Base-by-base conservation (phyloP, 768 basidiomycete genomes). In the Tephrocybe sp. region DNA sequence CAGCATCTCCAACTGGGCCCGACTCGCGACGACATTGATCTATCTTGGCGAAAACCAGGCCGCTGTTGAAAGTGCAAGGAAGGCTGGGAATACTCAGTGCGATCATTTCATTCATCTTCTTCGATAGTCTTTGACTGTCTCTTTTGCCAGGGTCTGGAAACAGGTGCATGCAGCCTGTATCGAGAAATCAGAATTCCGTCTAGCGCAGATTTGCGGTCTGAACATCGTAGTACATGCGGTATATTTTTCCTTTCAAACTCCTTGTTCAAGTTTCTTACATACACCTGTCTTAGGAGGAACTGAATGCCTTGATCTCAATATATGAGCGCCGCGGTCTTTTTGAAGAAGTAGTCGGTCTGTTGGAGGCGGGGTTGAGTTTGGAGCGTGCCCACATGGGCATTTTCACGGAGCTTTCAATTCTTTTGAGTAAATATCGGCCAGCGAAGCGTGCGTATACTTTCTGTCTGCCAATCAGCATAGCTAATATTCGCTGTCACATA, bases 311-410 rank as follows among this genome's bases (percentile, higher is more conserved):
- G 60, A 74, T 98, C 41, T 81, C 82, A 60, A 79, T 87, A 49
- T 98, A 98, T 63, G 97, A 99, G 68, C 82, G 83, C 52, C 83
- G 84, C 20, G 97, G 97, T 36, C 84, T 92, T 73, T 98, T 98
- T 61, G 92, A 97, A 55, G 96, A 99, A 68, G 83, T 98, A 56
- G 83, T 98, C 47, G 76, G 83, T 48, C 77, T 98, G 16, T 75
- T 99, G 58, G 97, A 99, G 67, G 95, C 94, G 54, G 97, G 93
- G 58, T 73, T 99, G 52, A 98, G 96, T 65, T 75, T 98, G 59
- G 97, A 99, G 71, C 85, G 97, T 48, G 97, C 97, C 30, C 97
- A 99, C 62, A 95, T 96, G 93, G 96, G 96, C 57, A 95, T 98
- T 67, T 98, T 98, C 74, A 97, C 96, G 5, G 96, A 98, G 65